Conservation (phyloP, 106 monocot species). For the Ottelia alismoides region DNA sequence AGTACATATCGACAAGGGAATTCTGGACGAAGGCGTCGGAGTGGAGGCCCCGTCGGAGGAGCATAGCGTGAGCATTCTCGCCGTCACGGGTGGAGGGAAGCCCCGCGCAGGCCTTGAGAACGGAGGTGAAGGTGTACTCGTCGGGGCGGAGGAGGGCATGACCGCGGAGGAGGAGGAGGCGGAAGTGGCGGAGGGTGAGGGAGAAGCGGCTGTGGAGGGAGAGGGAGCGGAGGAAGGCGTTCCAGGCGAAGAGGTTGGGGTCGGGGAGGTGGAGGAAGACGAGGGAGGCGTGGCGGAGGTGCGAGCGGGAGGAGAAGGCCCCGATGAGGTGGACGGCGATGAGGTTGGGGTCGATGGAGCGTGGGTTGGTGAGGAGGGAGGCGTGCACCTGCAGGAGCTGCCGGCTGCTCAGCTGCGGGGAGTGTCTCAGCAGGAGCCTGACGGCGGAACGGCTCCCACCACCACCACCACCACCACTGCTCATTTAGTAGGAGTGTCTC, state of each 20-base stretch:
- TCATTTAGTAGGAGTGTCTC: too few relatives aligned
- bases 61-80: constrained; percentile 14
- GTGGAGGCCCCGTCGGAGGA: constrained; percentile 15
- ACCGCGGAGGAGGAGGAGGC: not conserved
- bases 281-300: constrained; percentile 21
- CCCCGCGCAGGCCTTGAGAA: constrained; percentile 24
- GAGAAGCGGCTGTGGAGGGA: constrained; percentile 17
- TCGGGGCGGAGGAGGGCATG: constrained; percentile 9
- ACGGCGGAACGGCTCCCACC: too few relatives aligned
- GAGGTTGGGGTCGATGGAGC: constrained; percentile 18
- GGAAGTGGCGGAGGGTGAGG: constrained; percentile 23
- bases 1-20: constrained; percentile 34
- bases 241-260: constrained; percentile 30
- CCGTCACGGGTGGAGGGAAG: constrained; percentile 6
- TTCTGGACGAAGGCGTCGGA: constrained; percentile 26
- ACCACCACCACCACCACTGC: too few relatives aligned
- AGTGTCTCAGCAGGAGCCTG: constrained; percentile 13
- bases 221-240: constrained; percentile 24
- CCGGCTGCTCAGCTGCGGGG: constrained; percentile 1
- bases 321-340: constrained; percentile 26
- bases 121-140: constrained; percentile 35
- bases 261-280: constrained; percentile 20
- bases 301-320: constrained; percentile 12
- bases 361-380: constrained; percentile 12
- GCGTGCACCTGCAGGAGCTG: constrained; percentile 33